Base-by-base conservation (phyloP, 306 rosid genomes). In the Vicia villosa region DNA sequence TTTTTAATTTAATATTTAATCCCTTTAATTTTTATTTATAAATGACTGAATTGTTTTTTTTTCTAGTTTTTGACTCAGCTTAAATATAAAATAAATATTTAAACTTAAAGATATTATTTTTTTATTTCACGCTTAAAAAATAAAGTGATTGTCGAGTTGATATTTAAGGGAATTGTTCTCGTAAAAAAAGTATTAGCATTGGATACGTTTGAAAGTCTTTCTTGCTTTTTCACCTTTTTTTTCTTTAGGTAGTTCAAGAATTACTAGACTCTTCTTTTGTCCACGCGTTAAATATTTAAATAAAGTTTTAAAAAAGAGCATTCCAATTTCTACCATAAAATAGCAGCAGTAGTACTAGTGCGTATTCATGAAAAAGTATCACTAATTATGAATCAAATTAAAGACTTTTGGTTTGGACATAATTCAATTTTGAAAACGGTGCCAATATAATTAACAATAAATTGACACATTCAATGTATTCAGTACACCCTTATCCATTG, bases 391-490 rank as follows among this genome's bases (percentile, higher is more conserved):
- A 43, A 74, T 74, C 2, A 64, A 43, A 57, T 67, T 19, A 34
- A 66, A 41, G 70, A 51, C 66, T 62, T 69, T 63, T 41, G 19
- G 49, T 40, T 60, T 40, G 70, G 80, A 50, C 58, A 69, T 50
- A 62, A 55, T 76, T 9, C 17, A 68, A 49, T 68, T 45, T 62
- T 34, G 52, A 22, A 15, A 46, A 59, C 36, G 46, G 45, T 59
- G 22, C 15, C 24, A 77, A 40, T 61, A 24, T 12, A 63, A 63
- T 66, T 63, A 74, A 41, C 45, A 74, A 16, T 15, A 42, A 50
- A 42, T 59, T 38, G 58, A 52, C 41, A 55, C 67, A 70, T 70
- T 55, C 55, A 63, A 45, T 70, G 67, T 43, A 63, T 32, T 32
- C 8, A 6, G 37, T 5, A 32, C 37, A 32, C 37, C 37, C 37